Evolutionary conservation across 352 stramenopile genomes (phyloP).

Genomic region (Globisporangium okanoganense): DNA sequence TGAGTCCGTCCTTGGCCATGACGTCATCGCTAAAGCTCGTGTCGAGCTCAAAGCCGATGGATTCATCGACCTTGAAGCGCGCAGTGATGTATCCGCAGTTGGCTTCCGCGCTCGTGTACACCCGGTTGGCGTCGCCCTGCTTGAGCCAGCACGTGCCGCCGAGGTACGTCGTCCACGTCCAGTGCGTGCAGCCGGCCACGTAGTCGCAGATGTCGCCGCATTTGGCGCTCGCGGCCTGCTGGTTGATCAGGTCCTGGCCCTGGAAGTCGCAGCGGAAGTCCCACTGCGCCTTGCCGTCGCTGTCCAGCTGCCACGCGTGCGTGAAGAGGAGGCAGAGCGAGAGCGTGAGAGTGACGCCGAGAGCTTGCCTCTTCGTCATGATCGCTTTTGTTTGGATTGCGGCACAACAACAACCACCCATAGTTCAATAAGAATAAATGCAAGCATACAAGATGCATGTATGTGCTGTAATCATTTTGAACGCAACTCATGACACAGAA

Average conservation of each 20-base stretch:
- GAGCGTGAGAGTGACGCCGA: not conserved
- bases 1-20: slow-evolving; percentile 10
- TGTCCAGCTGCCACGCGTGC: slow-evolving; percentile 21
- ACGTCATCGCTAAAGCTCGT: not conserved
- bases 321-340: not conserved
- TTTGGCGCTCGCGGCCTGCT: slow-evolving; percentile 21
- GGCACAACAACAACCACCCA: too few species aligned
- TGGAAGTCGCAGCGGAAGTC: slow-evolving; percentile 31
- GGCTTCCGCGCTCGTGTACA: not conserved
- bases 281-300: slow-evolving; percentile 25
- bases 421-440: too few species aligned
- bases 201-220: slow-evolving; percentile 30
- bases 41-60: slow-evolving; percentile 7
- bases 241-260: slow-evolving; percentile 10
- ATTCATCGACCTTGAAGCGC: slow-evolving; percentile 11
- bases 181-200: slow-evolving; percentile 29
- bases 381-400: not conserved
- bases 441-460: too few species aligned
- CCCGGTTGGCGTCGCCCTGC: slow-evolving; percentile 9
- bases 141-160: slow-evolving; percentile 33
- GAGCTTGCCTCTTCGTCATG: not conserved
- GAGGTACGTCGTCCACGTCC: slow-evolving; percentile 25
- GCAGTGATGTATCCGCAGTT: slow-evolving; percentile 14
- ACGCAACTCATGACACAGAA: too few species aligned
- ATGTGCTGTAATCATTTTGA: too few species aligned